Evolutionary conservation across 2,329 filamentous ascomycete genomes (phyloP), one percentile per base, ranked within the genome.

Genomic region (Colletotrichum karsti): DNA sequence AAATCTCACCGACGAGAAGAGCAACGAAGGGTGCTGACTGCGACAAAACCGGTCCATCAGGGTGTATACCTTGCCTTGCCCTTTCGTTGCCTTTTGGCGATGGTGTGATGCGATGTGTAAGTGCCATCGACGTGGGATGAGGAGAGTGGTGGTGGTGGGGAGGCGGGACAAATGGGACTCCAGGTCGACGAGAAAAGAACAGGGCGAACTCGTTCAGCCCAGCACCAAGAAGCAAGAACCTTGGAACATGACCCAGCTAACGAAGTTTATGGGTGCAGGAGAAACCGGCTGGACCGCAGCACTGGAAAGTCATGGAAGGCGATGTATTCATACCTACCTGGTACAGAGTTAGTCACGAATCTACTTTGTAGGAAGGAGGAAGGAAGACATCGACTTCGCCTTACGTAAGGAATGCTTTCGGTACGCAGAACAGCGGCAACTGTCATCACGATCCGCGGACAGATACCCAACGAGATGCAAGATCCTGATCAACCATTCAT

Each of bases 121-220:
- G 55, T 56, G 44, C 18, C 12, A n/a, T 65, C 51, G 28, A 18
- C 41, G 41, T 58, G 60, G 53, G 51, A 63, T 44, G 30, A 48
- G 22, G 22, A 39, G 50, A 41, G 39, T 63, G 50, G 28, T 53
- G 28, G 39, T 63, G 50, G 28, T 53, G 28, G 37, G 15, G 30
- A 22, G 20, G 10, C 18, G 20, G 18, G 26, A 18, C 33, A 18
- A 2, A 55, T 55, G 51, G 51, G 33, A 12, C 51, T 53, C n/a
- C n/a, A n/a, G n/a, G n/a, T n/a, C 35, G 58, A 61, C 33, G 26
- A 41, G 35, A 42, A 24, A 35, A 28, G 20, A 41, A 24, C 51
- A 39, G 30, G 51, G 20, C 48, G 51, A 37, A 55, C 20, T 26
- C 8, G n/a, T 51, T 20, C 54, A 59, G 51, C 51, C 51, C 30